Evolutionary conservation across 208 protist species (phyloP), one percentile per base, ranked within the genome.

Genomic region (Leishmania arabica): DNA sequence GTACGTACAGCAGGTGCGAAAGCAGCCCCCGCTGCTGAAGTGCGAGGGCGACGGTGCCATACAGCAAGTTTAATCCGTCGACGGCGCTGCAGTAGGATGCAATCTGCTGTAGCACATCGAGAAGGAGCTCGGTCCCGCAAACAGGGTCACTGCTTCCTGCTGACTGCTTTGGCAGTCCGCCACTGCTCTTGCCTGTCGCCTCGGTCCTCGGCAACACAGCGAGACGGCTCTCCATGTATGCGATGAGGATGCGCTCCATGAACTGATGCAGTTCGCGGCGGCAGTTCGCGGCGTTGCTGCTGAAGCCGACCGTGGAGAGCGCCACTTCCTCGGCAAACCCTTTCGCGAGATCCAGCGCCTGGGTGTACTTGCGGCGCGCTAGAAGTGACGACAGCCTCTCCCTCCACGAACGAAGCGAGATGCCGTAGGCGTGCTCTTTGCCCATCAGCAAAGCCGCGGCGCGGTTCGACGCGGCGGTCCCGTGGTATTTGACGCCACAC

Each of bases 381-480:
- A 95, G 68, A 40, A 97, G 70, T 34, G 79, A 84, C 60, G 94
- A 86, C 7, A 97, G 79, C 2, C 94, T 84, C 24, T 79, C 88
- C n/a, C 84, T 53, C 94, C 94, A 97, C n/a, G 94, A 85, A 21
- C 92, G 79, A 47, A 97, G 51, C 5, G 85, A 86, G 75, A 86
- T 88, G 51, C 83, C 88, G 75, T 92, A 92, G 74, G 73, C 70
- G 42, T 37, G 71, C 19, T 79, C 51, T 34, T 78, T 88, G 47
- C 89, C 88, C 5, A 96, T 75, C 45, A 92, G 37, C 37, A 94
- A 45, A 1, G 79, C 89, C 15, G 81, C 51, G 17, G 75, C 66
- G 8, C 86, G 80, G 79, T 85, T 90, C 42, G 76, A 80, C 27
- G 81, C 76, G 51, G 91, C 42, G 24, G 86, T 88, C 54, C 82